Evolutionary conservation across 495 filamentous ascomycete genomes (phyloP), one percentile per base, ranked within the genome.

Genomic region (Aspergillus hancockii): DNA sequence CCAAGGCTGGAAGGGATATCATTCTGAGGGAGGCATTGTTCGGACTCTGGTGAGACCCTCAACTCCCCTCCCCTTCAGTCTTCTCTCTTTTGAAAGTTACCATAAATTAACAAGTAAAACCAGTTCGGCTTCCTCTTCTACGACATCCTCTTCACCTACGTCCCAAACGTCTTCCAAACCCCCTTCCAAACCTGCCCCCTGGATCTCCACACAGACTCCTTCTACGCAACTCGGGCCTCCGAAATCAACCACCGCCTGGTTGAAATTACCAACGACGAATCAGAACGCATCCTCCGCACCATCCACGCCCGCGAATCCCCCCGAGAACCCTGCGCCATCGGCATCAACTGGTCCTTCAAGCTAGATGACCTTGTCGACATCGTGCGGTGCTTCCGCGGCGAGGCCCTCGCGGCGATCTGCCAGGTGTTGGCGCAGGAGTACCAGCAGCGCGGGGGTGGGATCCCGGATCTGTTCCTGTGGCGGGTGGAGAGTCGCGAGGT

Each of bases 381-480:
- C 58, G 88, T 86, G n/a, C 65, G 75, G 53, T 93, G 88, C 72
- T 96, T 96, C 63, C 76, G 84, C 5, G 88, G 89, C n/a, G 85
- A 85, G 52, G 90, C 89, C 16, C 79, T 98, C 52, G 90, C 88
- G 19, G 84, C 84, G 0, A 80, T 97, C 10, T 97, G 93, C 72
- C 95, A 93, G 74, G 91, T 97, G 22, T 82, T 98, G 83, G 92
- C 91, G 34, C 92, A 98, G 72, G 94, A 98, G 72, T 98, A 98
- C 70, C 83, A 84, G 63, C 86, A 91, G 60, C 77, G 94, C 21
- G 90, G 91, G 12, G 89, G 91, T 16, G 94, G 94, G 1, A 89
- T 98, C 49, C 94, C 94, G 28, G 94, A 98, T 77, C 73, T 98
- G 49, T 90, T 98, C 61, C 82, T 98, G 2, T 98, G 94, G 94